Conservation (phyloP, 768 basidiomycete genomes). For the Fibroporia radiculosa region DNA sequence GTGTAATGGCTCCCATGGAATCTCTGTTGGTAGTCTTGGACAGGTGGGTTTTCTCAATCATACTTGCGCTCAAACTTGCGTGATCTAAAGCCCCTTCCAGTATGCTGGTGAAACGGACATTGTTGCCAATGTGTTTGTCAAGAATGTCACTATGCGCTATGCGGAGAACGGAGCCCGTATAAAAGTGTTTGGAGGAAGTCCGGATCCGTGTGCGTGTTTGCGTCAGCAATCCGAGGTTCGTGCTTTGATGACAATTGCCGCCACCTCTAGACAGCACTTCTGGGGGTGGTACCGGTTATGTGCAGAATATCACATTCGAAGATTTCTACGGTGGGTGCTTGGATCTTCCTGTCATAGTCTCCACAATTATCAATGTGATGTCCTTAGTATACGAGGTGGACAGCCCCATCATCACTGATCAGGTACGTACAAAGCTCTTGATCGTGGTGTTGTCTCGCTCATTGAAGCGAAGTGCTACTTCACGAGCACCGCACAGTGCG, state of each 20-base stretch:
- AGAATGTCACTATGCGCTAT: conserved; percentile 37
- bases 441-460: no score
- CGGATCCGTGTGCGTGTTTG: conserved; percentile 23
- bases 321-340: conserved; percentile 21
- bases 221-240: not conserved
- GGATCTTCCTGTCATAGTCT: no score
- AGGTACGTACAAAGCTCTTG: no score
- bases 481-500: conserved; percentile 25
- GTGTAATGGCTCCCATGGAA: conserved; percentile 38
- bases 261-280: conserved; percentile 20
- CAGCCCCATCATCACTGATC: conserved; percentile 33
- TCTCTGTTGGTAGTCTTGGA: conserved; percentile 42
- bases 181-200: conserved; percentile 41
- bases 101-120: conserved; percentile 34
- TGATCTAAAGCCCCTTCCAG: conserved; percentile 10
- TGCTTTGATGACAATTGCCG: not conserved
- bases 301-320: conserved; percentile 22
- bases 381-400: conserved; percentile 30
- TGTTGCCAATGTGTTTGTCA: conserved; percentile 34
- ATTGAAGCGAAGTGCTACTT: conserved; percentile 37
- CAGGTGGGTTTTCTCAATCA: conserved; percentile 20
- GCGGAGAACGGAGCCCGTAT: conserved; percentile 43
- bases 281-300: conserved; percentile 37
- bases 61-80: not conserved
- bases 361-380: no score